Conservation (phyloP, 306 rosid species). For the Cucurbita pepo region DNA sequence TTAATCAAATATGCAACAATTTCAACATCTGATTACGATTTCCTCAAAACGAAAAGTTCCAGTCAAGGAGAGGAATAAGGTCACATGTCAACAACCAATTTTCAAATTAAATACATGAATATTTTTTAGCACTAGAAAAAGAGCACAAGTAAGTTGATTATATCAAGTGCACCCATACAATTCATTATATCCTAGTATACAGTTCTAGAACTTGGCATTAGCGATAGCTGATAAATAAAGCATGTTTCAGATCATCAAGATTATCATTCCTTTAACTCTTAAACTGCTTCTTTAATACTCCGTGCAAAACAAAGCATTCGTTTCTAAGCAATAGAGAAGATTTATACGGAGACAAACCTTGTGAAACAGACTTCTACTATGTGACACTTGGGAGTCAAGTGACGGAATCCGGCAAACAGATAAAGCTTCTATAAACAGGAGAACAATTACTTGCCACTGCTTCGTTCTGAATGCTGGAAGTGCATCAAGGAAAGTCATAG, state of each 20-base stretch:
- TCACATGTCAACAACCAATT: background rate
- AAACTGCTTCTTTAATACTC: background rate
- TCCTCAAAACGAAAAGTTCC: background rate
- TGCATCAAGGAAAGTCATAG: conserved; percentile 76
- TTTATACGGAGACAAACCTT: conserved; percentile 34
- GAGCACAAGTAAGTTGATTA: background rate
- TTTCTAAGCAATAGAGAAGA: background rate
- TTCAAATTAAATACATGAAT: background rate
- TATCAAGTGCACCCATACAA: background rate
- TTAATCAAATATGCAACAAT: background rate
- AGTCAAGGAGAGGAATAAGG: background rate
- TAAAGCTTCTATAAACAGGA: conserved; percentile 67
- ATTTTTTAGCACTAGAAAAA: background rate
- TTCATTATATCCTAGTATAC: background rate
- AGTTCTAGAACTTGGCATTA: background rate
- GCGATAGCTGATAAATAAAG: background rate
- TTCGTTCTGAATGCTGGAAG: conserved; percentile 72
- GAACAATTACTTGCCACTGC: conserved; percentile 79
- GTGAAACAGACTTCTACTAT: conserved; percentile 41
- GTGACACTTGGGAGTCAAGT: conserved; percentile 41
- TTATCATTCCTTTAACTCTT: background rate
- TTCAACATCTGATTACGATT: background rate
- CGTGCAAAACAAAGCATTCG: background rate
- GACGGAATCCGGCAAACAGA: conserved; percentile 67
- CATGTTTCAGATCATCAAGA: background rate